phyloP scores from a whole-genome alignment of 139 green algal genomes.

The Tetradesmus lagerheimii region DNA sequence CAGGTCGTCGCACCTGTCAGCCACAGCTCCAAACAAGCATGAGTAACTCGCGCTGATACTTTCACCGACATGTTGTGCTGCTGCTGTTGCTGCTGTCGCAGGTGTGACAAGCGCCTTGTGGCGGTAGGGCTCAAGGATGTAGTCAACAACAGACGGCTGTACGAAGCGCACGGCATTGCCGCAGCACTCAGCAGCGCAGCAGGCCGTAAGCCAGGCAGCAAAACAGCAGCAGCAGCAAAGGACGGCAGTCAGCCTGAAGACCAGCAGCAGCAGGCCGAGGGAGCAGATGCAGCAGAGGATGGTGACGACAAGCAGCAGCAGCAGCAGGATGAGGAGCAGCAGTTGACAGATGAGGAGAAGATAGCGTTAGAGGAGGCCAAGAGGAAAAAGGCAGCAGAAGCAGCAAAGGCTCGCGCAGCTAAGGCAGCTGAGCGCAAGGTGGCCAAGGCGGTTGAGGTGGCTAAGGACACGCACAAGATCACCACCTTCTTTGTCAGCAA shows the following conservation, averaged over 20 bases:
- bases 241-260: not conserved
- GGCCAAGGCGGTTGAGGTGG: not conserved
- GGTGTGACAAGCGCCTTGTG: slow-evolving; percentile 51
- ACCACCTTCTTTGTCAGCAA: slow-evolving; percentile 43
- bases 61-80: no score
- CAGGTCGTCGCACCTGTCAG: no score
- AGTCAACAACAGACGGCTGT: not conserved
- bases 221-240: slow-evolving; percentile 17
- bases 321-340: not conserved
- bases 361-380: not conserved
- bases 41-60: no score
- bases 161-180: not conserved
- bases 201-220: slow-evolving; percentile 10
- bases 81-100: not conserved
- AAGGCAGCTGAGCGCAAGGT: slow-evolving; percentile 31
- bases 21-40: no score
- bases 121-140: slow-evolving; percentile 43
- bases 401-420: slow-evolving; percentile 7
- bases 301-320: not conserved
- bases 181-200: not conserved
- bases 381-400: slow-evolving; percentile 5
- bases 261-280: slow-evolving; percentile 19
- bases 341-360: slow-evolving; percentile 35
- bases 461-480: slow-evolving; percentile 21
- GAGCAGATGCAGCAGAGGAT: not conserved